Evolutionary conservation across 352 stramenopile genomes (phyloP), one percentile per base, ranked within the genome.

Genomic region (Phytopythium cucurbitacearum): DNA sequence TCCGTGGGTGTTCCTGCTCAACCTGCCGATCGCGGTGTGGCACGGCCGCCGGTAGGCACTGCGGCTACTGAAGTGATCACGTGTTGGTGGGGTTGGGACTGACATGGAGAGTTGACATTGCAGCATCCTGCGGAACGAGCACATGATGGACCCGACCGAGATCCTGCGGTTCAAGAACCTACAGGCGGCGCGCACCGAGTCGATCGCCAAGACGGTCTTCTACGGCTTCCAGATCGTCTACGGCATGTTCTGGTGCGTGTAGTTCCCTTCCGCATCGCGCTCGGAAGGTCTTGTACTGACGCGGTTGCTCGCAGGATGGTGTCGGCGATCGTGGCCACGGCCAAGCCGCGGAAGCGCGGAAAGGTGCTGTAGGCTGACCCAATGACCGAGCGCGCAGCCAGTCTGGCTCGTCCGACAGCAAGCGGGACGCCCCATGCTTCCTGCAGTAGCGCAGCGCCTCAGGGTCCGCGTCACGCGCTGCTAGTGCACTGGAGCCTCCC

Each of bases 181-280:
- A 33, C 81, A 89, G 37, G 72, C 77, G 28, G 80, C 84, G 36
- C 81, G 84, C 48, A 67, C 84, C 40, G 81, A 92, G 62, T 80
- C 84, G 15, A 94, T 94, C 58, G 71, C 71, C 34, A 92, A 87
- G 64, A 94, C 81, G 11, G 74, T 94, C 9, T 94, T 94, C 44
- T 94, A 91, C 53, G 84, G 84, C 10, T 68, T 94, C 39, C 84
- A 91, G 63, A 94, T 94, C 57, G 74, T 94, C 56, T 94, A 94
- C 65, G 84, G 78, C 76, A 94, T 94, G 84, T 94, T 88, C 62
- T 94, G 84, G 83, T 94, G 52, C 65, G 71, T 72, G 12, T 21
- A 12, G 13, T 53, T 16, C 7, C 16, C 7, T 39, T 50, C 34
- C 11, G 44, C 7, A 41, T 13, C 3, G 28, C 0, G 10, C 44